Evolutionary conservation across 1,284 basidiomycete genomes (phyloP), one percentile per base, ranked within the genome.

Genomic region (Ustilago bromivora): DNA sequence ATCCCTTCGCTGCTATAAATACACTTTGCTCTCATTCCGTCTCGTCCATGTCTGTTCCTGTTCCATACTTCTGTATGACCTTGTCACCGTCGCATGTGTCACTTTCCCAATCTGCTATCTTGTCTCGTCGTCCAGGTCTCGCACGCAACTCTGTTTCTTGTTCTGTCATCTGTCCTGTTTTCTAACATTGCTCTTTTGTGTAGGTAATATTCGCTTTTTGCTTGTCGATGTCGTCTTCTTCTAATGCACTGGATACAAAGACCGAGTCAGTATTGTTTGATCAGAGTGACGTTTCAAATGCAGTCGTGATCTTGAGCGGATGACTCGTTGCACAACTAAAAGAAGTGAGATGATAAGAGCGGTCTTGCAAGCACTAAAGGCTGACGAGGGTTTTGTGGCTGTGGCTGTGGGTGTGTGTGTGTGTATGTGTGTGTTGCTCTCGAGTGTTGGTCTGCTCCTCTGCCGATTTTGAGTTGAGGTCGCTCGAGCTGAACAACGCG

Each of bases 361-460:
- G 23, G 23, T 28, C 23, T 28, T 28, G 23, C 23, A 28, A 28
- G 23, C 23, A 28, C 23, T 28, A 28, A 28, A 28, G 23, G 23
- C 23, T 3, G 23, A 28, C 23, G 23, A 28, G 23, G 23, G 23
- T 28, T 28, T 28, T 28, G 2, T 28, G 23, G 23, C 23, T 28
- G 23, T 28, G 23, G 3, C 23, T 28, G 23, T 28, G 23, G 23
- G 23, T 28, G 23, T 28, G 23, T 28, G n/a, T 49, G 23, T 49
- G 23, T 49, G 19, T n/a, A n/a, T 49, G 2, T 49, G 11, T 41
- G 7, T 41, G 36, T 38, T 15, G 52, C 3, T 53, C 3, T 28
- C 51, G 28, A 64, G 70, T 72, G 70, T 72, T 66, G 55, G 13
- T 58, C 40, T 41, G 40, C 11, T 17, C 13, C 15, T 13, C 6